Conservation (phyloP, 306 rosid genomes). For the Luffa acutangula region DNA sequence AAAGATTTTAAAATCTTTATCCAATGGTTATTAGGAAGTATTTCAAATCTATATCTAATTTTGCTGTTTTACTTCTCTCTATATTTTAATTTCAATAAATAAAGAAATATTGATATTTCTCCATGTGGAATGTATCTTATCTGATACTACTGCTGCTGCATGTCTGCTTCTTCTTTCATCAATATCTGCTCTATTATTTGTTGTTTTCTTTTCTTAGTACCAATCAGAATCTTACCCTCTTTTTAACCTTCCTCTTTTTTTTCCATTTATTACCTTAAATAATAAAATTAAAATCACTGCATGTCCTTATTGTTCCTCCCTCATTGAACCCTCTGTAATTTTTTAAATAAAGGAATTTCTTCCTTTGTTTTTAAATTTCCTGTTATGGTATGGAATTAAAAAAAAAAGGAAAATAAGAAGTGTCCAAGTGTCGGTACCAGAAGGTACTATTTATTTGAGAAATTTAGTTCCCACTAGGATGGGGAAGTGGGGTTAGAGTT, state of each 20-base stretch:
- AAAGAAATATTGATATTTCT: neutral
- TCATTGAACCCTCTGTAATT: no score
- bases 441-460: neutral
- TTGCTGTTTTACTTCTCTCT: conserved; percentile 38
- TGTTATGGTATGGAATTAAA: no score
- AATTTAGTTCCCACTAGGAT: conserved; percentile 2
- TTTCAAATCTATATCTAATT: no score
- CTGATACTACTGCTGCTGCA: conserved; percentile 9
- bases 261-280: neutral
- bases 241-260: neutral
- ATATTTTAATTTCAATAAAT: neutral
- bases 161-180: neutral
- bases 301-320: no score
- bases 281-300: no score
- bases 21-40: no score
- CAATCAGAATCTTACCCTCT: conserved; percentile 3
- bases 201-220: conserved; percentile 1
- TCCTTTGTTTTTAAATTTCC: neutral
- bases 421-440: conserved; percentile 4
- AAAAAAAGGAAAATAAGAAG: neutral
- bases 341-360: no score
- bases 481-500: neutral
- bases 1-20: no score
- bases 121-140: conserved; percentile 19
- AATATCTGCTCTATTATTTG: conserved; percentile 9